Conservation (phyloP, 1,139 yeast genomes). For the Meyerozyma carpophila region DNA sequence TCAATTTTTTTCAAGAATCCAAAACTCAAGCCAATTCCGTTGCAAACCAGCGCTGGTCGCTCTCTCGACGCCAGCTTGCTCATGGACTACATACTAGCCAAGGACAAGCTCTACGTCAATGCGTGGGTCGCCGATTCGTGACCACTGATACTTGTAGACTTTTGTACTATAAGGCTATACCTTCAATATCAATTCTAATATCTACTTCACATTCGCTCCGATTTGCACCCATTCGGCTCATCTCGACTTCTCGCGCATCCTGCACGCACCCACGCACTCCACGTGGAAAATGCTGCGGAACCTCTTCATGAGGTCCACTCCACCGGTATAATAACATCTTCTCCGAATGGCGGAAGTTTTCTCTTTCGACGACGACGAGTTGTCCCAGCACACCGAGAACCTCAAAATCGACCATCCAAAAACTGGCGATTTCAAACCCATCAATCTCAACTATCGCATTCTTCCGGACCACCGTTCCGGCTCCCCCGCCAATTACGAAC, state of each 20-base stretch:
- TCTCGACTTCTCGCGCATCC: too few relatives aligned
- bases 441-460: not conserved
- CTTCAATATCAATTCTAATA: too few relatives aligned
- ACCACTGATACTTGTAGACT: too few relatives aligned
- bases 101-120: conserved; percentile 21
- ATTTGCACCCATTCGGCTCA: not conserved
- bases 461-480: not conserved
- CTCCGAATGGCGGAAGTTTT: not conserved
- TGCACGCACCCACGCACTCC: not conserved
- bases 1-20: conserved; percentile 21
- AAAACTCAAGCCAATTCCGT: conserved; percentile 19
- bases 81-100: conserved; percentile 23
- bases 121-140: conserved; percentile 12
- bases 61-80: conserved; percentile 14
- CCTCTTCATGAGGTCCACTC: not conserved
- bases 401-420: not conserved
- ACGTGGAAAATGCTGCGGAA: not conserved
- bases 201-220: too few relatives aligned
- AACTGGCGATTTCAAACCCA: not conserved
- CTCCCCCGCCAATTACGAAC: conserved; percentile 5
- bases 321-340: not conserved
- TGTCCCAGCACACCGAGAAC: not conserved
- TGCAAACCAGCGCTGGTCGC: conserved; percentile 12
- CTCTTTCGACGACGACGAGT: conserved; percentile 1
- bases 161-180: too few relatives aligned